phyloP scores from a whole-genome alignment of 2,329 filamentous ascomycete genomes.

The Aspergillus quadrilineatus region DNA sequence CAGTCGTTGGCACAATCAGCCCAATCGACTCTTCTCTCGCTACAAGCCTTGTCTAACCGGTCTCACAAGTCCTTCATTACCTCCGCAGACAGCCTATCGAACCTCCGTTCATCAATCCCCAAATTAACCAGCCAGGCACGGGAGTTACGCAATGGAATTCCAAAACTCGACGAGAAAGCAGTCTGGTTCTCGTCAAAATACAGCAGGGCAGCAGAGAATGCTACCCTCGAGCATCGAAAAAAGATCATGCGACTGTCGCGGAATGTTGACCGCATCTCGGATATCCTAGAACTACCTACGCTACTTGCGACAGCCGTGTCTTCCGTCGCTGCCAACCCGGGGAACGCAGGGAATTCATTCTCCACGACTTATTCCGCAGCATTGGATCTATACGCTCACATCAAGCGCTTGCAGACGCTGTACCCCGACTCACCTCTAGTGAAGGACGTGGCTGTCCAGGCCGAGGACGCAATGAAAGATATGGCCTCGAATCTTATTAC shows the following conservation, averaged over 20 bases:
- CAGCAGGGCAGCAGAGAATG: slow-evolving; percentile 68
- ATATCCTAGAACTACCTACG: slow-evolving; percentile 85
- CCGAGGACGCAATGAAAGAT: slow-evolving; percentile 81
- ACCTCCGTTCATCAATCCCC: slow-evolving; percentile 70
- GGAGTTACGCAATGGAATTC: slow-evolving; percentile 69
- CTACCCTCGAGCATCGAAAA: slow-evolving; percentile 70
- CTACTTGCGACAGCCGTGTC: slow-evolving; percentile 72
- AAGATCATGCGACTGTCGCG: slow-evolving; percentile 77
- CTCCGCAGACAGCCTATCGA: slow-evolving; percentile 74
- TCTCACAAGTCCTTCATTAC: slow-evolving; percentile 82
- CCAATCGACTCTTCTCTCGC: slow-evolving; percentile 75
- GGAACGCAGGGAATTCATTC: slow-evolving; percentile 44
- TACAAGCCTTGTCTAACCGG: slow-evolving; percentile 85
- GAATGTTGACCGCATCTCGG: slow-evolving; percentile 85
- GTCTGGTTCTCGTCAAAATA: slow-evolving; percentile 81
- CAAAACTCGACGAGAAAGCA: slow-evolving; percentile 74
- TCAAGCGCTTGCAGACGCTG: slow-evolving; percentile 77
- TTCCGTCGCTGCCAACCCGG: slow-evolving; percentile 41
- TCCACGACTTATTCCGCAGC: slow-evolving; percentile 81
- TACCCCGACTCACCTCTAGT: slow-evolving; percentile 79
- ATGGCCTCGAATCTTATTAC: slow-evolving; percentile 82
- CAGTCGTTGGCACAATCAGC: slow-evolving; percentile 76
- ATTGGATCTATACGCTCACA: slow-evolving; percentile 89
- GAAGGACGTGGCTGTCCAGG: slow-evolving; percentile 69
- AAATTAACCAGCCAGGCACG: slow-evolving; percentile 63